Base-by-base conservation (phyloP, 805 yeast species). In the Zygoascus ofunaensis region DNA sequence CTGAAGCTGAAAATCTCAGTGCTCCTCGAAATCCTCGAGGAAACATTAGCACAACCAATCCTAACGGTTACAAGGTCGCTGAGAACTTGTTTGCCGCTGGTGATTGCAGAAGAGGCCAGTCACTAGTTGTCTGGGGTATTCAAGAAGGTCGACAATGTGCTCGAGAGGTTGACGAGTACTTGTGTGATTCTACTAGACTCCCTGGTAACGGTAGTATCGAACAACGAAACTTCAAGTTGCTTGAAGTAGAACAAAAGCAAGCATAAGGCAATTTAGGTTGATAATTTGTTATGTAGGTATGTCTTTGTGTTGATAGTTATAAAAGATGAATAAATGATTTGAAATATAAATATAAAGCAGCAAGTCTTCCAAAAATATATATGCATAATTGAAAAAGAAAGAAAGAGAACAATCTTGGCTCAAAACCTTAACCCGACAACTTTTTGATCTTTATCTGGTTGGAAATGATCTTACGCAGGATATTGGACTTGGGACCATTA, bases 91-190 rank as follows among this genome's bases (percentile, higher is more conserved):
- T 89, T 60, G 86, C 96, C 40, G 97, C 97, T 41, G 98, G 98
- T 68, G 98, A 90, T 66, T 92, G 97, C 70, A 83, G 98, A 73
- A 81, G 97, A 69, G 98, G 98, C 23, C 98, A 90, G 72, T 86
- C 96, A 2, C 76, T 90, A 64, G 90, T 90, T 63, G 98, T 90
- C 45, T 92, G 97, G 97, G 98, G 97, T 69, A 90, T 90, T 56
- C 97, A 92, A 70, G 98, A 90, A 69, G 98, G 98, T 54, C 81
- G 97, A 72, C 96, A 90, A 68, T 87, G 96, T 77, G 98, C 98
- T 32, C 76, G 95, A 54, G 87, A 86, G 56, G 94, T 90, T 51
- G 98, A 90, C 61, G 64, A 71, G 55, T 83, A 64, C 63, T 72
- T 90, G 63, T 78, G 80, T 79, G 89, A 90, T 21, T 66, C 75